A percentile compares a stretch with the other conserved stretches of the same genome.
Evolutionary conservation across 768 basidiomycete species (phyloP).

Genomic region (Russula virescens): DNA sequence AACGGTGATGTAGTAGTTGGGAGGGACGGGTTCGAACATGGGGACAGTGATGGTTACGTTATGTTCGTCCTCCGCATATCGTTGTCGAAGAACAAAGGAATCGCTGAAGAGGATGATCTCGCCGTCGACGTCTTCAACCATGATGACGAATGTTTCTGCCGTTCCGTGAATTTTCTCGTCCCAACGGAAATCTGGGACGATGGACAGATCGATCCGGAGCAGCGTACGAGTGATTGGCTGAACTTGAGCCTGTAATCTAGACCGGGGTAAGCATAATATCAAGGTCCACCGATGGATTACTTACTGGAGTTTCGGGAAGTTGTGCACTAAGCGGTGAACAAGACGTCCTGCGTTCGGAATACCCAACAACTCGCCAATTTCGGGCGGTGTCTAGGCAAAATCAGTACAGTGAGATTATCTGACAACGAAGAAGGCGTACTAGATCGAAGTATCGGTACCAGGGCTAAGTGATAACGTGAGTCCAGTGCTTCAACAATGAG

Average conservation of each 20-base stretch:
- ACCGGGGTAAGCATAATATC: not conserved
- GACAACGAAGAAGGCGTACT: conserved; percentile 30
- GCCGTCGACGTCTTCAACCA: conserved; percentile 97
- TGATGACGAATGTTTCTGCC: conserved; percentile 86
- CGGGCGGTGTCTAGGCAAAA: conserved; percentile 56
- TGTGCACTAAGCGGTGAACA: conserved; percentile 90
- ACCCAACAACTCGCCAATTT: conserved; percentile 93
- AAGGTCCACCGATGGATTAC: conserved; percentile 26
- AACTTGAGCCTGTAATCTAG: conserved; percentile 86
- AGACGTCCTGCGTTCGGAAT: conserved; percentile 89
- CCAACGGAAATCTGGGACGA: conserved; percentile 98
- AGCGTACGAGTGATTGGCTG: conserved; percentile 94
- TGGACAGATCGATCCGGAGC: conserved; percentile 86
- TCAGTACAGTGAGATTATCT: conserved; percentile 1
- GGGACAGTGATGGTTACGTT: conserved; percentile 92
- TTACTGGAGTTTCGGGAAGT: conserved; percentile 90
- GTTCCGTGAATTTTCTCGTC: conserved; percentile 88
- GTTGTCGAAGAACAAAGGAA: conserved; percentile 83
- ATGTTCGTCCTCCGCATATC: conserved; percentile 91
- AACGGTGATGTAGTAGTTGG: conserved; percentile 95
- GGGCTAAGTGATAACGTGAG: conserved; percentile 43
- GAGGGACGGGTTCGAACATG: conserved; percentile 95
- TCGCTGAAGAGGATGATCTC: conserved; percentile 96
- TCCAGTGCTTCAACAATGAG: not conserved
- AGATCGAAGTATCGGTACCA: conserved; percentile 98